Evolutionary conservation across 2,329 filamentous ascomycete species (phyloP).

Genomic region (Huntiella savannae): DNA sequence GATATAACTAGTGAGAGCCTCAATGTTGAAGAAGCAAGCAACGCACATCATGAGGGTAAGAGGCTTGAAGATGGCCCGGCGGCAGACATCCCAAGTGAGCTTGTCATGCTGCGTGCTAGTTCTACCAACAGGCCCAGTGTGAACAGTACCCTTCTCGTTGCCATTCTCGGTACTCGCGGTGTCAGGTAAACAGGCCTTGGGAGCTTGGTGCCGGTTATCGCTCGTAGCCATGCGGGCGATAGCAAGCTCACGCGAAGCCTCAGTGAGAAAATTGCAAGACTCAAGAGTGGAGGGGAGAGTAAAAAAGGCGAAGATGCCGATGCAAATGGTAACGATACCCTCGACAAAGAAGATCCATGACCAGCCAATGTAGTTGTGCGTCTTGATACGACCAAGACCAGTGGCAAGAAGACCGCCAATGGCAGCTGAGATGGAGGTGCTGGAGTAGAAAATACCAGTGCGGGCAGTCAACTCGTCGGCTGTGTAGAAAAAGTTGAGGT

Average conservation of each 20-base stretch:
- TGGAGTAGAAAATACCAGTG: constrained; percentile 24
- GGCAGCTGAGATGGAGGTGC: constrained; percentile 47
- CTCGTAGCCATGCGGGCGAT: constrained; percentile 13
- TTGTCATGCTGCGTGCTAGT: constrained; percentile 1
- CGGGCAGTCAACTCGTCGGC: constrained; percentile 14
- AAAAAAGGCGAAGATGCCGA: constrained; percentile 19
- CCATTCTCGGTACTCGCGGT: not conserved
- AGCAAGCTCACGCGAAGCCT: constrained; percentile 23
- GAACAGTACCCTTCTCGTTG: not conserved
- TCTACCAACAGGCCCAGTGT: not conserved
- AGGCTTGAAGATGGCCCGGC: constrained; percentile 13
- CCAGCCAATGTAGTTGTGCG: constrained; percentile 21
- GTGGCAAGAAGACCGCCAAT: constrained; percentile 33
- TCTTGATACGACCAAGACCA: constrained; percentile 22
- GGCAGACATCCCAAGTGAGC: constrained; percentile 4
- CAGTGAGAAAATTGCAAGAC: constrained; percentile 20
- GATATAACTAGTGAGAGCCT: constrained; percentile 13
- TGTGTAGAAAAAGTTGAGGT: constrained; percentile 16
- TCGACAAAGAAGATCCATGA: constrained; percentile 29
- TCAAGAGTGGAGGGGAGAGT: constrained; percentile 22
- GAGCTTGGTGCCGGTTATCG: constrained; percentile 6
- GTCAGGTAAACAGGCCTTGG: not conserved
- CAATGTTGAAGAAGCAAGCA: constrained; percentile 14
- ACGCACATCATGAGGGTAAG: constrained; percentile 13
- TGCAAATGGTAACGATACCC: constrained; percentile 19